These are phyloP conservation scores for Spergularia bocconei DNA, from an alignment of 148 eudicot genomes.

Conservation along the genomic window DNA sequence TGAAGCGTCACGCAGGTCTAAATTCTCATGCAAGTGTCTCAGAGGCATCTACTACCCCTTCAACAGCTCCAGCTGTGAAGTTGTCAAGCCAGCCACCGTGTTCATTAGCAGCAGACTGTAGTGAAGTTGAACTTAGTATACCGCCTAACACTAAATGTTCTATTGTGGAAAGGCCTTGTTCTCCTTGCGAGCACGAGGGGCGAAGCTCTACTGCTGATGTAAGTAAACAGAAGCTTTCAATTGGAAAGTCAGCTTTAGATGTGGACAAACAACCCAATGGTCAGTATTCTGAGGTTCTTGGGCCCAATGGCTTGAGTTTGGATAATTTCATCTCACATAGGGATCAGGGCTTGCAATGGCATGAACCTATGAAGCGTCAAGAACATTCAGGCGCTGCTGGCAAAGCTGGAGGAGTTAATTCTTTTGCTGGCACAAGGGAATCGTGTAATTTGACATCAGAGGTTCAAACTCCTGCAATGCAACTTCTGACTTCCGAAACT, in stretches of 20 bases:
- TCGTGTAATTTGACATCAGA: slow-evolving; percentile 35
- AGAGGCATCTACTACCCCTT: slow-evolving; percentile 34
- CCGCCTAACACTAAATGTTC: slow-evolving; percentile 20
- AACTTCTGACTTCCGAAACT: slow-evolving; percentile 35
- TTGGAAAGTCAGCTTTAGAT: slow-evolving; percentile 39
- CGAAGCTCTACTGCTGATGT: slow-evolving; percentile 28
- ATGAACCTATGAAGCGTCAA: slow-evolving; percentile 31
- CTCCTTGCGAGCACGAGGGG: slow-evolving; percentile 29
- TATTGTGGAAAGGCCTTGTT: slow-evolving; percentile 27
- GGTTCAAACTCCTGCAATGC: slow-evolving; percentile 26
- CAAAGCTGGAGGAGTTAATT: slow-evolving; percentile 31
- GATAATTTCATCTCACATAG: slow-evolving; percentile 29
- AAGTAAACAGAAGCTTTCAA: slow-evolving; percentile 31
- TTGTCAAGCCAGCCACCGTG: slow-evolving; percentile 28
- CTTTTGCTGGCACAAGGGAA: slow-evolving; percentile 22
- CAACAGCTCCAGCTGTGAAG: slow-evolving; percentile 23
- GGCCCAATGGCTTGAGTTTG: slow-evolving; percentile 32
- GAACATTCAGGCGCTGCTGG: slow-evolving; percentile 33
- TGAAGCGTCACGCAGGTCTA: slow-evolving; percentile 24
- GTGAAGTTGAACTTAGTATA: slow-evolving; percentile 16
- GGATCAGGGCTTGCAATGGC: slow-evolving; percentile 26
- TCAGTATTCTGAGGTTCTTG: slow-evolving; percentile 29
- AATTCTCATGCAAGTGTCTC: slow-evolving; percentile 26
- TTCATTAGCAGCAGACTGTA: slow-evolving; percentile 24
- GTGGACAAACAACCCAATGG: slow-evolving; percentile 28